phyloP scores from a whole-genome alignment of 805 yeast genomes.

The Zygosaccharomyces kombuchaensis region DNA sequence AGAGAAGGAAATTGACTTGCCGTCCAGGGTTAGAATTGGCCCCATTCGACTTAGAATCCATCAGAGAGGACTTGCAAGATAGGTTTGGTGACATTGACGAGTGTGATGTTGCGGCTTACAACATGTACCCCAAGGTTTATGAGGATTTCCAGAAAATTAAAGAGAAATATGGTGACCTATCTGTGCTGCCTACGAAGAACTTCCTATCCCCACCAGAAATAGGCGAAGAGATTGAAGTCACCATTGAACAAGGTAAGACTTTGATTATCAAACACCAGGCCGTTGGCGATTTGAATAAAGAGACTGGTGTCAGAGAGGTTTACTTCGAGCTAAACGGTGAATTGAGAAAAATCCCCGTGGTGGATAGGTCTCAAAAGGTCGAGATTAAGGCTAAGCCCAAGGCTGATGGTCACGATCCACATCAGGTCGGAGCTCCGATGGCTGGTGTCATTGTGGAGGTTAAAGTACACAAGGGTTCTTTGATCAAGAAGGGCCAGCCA shows the following conservation, averaged over 20 bases:
- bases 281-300: slow-evolving; percentile 77
- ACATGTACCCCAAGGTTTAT: slow-evolving; percentile 97
- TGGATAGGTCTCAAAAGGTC: slow-evolving; percentile 80
- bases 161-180: slow-evolving; percentile 84
- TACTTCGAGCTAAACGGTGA: slow-evolving; percentile 98
- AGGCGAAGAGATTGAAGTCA: slow-evolving; percentile 84
- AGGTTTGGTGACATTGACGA: slow-evolving; percentile 81
- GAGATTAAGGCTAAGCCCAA: slow-evolving; percentile 84
- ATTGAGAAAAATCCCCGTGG: slow-evolving; percentile 89
- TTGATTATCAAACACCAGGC: slow-evolving; percentile 90
- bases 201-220: slow-evolving; percentile 84
- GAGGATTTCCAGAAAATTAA: slow-evolving; percentile 74
- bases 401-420: slow-evolving; percentile 82
- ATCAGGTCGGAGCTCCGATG: slow-evolving; percentile 98
- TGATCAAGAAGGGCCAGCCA: slow-evolving; percentile 95
- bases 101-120: slow-evolving; percentile 88
- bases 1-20: slow-evolving; percentile 80
- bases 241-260: slow-evolving; percentile 91
- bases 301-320: slow-evolving; percentile 91
- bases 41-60: slow-evolving; percentile 72
- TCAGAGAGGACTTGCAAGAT: slow-evolving; percentile 67
- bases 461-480: slow-evolving; percentile 79
- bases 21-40: slow-evolving; percentile 91
- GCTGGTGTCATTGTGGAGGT: slow-evolving; percentile 97
- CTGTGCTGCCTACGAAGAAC: slow-evolving; percentile 88